Base-by-base conservation (phyloP, 2,329 filamentous ascomycete species). In the Colletotrichum sansevieriae region DNA sequence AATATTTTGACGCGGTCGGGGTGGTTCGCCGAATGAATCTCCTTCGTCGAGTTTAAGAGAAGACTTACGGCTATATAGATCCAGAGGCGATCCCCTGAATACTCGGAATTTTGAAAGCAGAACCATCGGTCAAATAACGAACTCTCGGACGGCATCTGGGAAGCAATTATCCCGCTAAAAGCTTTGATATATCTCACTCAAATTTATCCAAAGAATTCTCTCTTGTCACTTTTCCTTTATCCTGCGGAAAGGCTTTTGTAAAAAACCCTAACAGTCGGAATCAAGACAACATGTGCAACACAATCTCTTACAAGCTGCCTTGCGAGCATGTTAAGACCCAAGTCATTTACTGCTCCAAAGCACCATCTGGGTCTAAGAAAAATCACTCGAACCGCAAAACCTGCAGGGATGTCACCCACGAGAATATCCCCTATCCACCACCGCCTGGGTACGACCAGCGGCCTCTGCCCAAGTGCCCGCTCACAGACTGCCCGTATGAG, bases 311-410 rank as follows among this genome's bases (percentile, higher is more conserved):
- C 74, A 84, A 81, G 39, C 78, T 87, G 60, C 80, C 81, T 52
- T 87, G 85, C 74, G 83, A 85, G 75, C 84, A 87, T 74, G 79
- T 85, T 72, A 79, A 79, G 68, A 83, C 80, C 15, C 76, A 81
- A 65, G 81, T 78, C 41, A 76, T 79, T 64, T 84, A 83, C 78
- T 87, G 84, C 71, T 71, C 79, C 13, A 78, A 81, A n/a, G 82
- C 81, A 7, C 74, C 78, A 35, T 68, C 77, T 49, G 71, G 73
- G 49, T 74, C 71, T n/a, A 71, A 71, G 13, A 73, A 72, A 15
- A 65, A 71, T 4, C 65, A 72, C 5, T 71, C 71, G 3, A 65
- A 73, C 35, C 78, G 76, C 67, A 79, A 74, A 69, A 79, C 81
- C 11, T 87, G 85, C 78, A 79, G 73, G 65, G 80, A 78, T 72